Evolutionary conservation across 1,139 yeast genomes (phyloP).

Genomic region (Hyphopichia khmerensis): DNA sequence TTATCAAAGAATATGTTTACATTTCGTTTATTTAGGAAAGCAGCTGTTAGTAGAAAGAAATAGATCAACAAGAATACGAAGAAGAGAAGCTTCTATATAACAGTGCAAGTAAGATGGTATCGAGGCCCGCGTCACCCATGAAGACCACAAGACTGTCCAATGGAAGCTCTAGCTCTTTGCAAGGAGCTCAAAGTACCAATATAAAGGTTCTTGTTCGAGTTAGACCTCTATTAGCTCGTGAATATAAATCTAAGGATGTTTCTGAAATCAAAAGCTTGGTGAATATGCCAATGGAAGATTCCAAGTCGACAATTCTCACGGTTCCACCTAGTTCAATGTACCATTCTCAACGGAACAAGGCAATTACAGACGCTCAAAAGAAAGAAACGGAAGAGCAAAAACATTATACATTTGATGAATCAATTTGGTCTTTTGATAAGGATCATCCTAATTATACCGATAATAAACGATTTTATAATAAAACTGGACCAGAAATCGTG

Average conservation of each 20-base stretch:
- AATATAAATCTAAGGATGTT: slow-evolving; percentile 11
- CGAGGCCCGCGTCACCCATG: background rate
- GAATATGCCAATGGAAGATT: slow-evolving; percentile 28
- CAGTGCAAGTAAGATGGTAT: no score
- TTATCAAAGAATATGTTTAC: no score
- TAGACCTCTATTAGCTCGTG: slow-evolving; percentile 43
- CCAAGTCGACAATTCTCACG: slow-evolving; percentile 17
- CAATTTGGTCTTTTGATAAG: slow-evolving; percentile 56
- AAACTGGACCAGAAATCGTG: slow-evolving; percentile 58
- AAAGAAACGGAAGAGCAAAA: slow-evolving; percentile 19
- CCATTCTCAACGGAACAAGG: slow-evolving; percentile 8
- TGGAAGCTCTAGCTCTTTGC: background rate
- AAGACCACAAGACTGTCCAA: background rate
- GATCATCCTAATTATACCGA: slow-evolving; percentile 35
- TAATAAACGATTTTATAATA: slow-evolving; percentile 50
- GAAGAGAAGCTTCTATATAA: no score
- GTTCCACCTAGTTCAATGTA: slow-evolving; percentile 21
- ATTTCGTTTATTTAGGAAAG: no score
- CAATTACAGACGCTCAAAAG: slow-evolving; percentile 2
- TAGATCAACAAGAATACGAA: no score
- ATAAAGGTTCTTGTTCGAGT: slow-evolving; percentile 49
- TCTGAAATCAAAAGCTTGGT: slow-evolving; percentile 21
- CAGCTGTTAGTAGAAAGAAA: no score
- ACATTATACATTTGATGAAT: slow-evolving; percentile 54
- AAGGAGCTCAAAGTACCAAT: slow-evolving; percentile 13